Evolutionary conservation across 768 basidiomycete genomes (phyloP).

Genomic region (Lentinus brumalis): DNA sequence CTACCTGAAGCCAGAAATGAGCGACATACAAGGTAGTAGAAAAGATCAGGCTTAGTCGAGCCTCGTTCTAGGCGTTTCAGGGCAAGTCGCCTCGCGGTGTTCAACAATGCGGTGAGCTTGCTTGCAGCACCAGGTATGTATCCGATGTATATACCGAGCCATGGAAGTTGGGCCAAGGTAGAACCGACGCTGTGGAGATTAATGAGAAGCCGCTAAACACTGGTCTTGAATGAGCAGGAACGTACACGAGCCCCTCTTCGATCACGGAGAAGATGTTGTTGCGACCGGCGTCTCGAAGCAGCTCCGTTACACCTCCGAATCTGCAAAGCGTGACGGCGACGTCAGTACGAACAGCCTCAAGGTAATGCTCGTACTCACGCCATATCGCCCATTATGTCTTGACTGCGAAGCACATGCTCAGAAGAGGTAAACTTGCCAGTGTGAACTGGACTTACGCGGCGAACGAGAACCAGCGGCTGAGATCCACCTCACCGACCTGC

Average conservation of each 20-base stretch:
- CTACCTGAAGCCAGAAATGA: no score
- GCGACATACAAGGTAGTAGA: conserved; percentile 1
- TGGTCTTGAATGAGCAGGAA: not conserved
- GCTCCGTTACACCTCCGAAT: conserved; percentile 42
- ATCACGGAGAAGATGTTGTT: conserved; percentile 46
- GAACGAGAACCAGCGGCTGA: conserved; percentile 40
- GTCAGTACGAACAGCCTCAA: no score
- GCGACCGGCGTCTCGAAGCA: conserved; percentile 43
- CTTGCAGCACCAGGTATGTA: not conserved
- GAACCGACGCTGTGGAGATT: not conserved
- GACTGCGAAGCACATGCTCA: conserved; percentile 28
- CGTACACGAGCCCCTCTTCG: conserved; percentile 33
- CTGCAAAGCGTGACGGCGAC: conserved; percentile 7
- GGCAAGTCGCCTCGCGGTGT: not conserved
- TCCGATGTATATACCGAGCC: conserved; percentile 9
- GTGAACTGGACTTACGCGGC: conserved; percentile 37
- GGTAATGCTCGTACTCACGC: conserved; percentile 28
- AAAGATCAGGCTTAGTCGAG: not conserved
- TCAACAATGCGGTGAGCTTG: not conserved
- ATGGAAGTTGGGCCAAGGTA: conserved; percentile 5
- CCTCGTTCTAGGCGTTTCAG: not conserved
- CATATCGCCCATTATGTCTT: conserved; percentile 45
- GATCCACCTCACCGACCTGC: conserved; percentile 25
- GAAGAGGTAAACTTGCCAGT: not conserved
- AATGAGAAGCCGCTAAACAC: not conserved